Evolutionary conservation across 148 eudicot genomes (phyloP).

Genomic region (Drosera capensis): DNA sequence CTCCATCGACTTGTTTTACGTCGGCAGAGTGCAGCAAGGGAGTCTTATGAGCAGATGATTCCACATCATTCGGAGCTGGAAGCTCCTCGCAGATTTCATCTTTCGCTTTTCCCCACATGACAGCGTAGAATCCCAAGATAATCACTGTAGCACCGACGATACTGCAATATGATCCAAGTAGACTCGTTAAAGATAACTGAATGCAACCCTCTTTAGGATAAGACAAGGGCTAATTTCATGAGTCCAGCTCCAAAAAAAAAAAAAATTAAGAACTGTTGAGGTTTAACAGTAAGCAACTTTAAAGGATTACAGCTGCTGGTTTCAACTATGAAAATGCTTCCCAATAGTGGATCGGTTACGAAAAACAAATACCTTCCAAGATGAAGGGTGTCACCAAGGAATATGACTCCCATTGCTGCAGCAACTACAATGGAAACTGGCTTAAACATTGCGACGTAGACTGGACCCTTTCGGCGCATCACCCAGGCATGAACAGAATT

Average conservation of each 20-base stretch:
- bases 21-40: constrained; percentile 9
- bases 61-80: constrained; percentile 11
- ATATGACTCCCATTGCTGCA: constrained; percentile 50
- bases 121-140: constrained; percentile 30
- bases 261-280: neutral
- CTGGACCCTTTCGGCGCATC: constrained; percentile 49
- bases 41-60: constrained; percentile 16
- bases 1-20: constrained; percentile 1
- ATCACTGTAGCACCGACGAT: constrained; percentile 27
- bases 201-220: neutral
- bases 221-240: neutral
- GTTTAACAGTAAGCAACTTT: neutral
- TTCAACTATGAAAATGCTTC: too few relatives aligned
- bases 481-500: constrained; percentile 46
- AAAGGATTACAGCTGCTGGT: too few relatives aligned
- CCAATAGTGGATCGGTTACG: too few relatives aligned
- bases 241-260: neutral
- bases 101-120: constrained; percentile 32
- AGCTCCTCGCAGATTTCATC: constrained; percentile 12
- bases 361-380: constrained; percentile 40
- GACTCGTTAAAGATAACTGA: neutral
- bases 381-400: constrained; percentile 55
- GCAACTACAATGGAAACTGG: constrained; percentile 74
- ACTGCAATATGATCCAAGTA: constrained; percentile 9
- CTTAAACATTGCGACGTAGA: constrained; percentile 71